Evolutionary conservation across 1,139 yeast species (phyloP), one percentile per base, ranked within the genome.

Genomic region (Yamadazyma friedrichii): DNA sequence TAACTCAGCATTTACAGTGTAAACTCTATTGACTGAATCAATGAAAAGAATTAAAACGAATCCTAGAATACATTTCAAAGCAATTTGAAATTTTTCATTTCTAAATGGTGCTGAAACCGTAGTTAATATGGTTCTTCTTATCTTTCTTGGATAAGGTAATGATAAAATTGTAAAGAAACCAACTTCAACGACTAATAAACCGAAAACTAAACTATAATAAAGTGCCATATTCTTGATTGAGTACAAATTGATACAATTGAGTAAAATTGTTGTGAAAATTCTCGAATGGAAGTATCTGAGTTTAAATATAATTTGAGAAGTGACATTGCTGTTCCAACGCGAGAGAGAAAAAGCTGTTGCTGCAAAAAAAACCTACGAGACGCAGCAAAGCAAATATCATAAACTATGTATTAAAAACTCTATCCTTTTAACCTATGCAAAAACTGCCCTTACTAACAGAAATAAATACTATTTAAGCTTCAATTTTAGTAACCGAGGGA

Each of bases 1-100:
- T 56, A 83, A 64, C 55, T 89, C 96, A 17, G 70, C 65, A 45
- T 82, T 80, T 31, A 88, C 89, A 16, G 84, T 69, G 60, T 76
- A 76, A 28, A 88, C 94, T 47, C 96, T 78, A 65, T 88, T 89
- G 49, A 89, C 85, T 1, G 96, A 83, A 62, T 94, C 99, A 42
- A 88, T 64, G 59, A 94, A 94, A 51, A 94, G 74, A 34, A 93
- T 80, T 42, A 87, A 70, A 17, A 94, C 87, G 67, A 91, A 93
- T 9, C 85, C 91, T 51, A 93, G 74, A 3, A 91, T 73, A 64
- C 95, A 89, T 59, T 87, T 86, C 51, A 88, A 71, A 9, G 88
- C 84, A 49, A 88, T 78, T 53, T 84, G 86, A 47, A 91, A 78
- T 51, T 84, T 81, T 51, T 82, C 82, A 42, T 82, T 76, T 45